phyloP scores from a whole-genome alignment of 805 yeast genomes.

The Candida boidinii region DNA sequence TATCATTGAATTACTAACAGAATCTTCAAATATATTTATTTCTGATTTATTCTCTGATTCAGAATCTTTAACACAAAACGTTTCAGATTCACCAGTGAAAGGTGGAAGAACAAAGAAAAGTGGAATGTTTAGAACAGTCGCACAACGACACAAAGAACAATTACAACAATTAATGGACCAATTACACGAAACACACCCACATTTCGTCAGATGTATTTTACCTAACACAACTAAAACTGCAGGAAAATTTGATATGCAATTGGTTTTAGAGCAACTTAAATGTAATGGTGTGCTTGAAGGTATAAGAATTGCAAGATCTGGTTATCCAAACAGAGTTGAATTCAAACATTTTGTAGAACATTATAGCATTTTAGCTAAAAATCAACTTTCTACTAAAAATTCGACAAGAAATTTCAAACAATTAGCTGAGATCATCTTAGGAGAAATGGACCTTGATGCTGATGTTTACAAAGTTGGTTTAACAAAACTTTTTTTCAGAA shows the following conservation, averaged over 20 bases:
- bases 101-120: conserved; percentile 15
- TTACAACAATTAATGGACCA: conserved; percentile 62
- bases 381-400: conserved; percentile 23
- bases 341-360: conserved; percentile 73
- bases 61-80: conserved; percentile 13
- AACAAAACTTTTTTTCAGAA: conserved; percentile 66
- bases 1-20: conserved; percentile 49
- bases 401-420: conserved; percentile 41
- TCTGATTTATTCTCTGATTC: conserved; percentile 37
- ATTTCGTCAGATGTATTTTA: conserved; percentile 90
- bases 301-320: conserved; percentile 92
- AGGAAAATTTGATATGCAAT: conserved; percentile 56
- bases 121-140: conserved; percentile 63
- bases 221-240: conserved; percentile 78
- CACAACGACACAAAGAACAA: conserved; percentile 85
- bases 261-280: conserved; percentile 82
- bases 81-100: conserved; percentile 23
- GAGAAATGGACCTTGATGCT: conserved; percentile 50
- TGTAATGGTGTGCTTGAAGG: conserved; percentile 99
- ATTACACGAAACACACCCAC: conserved; percentile 79
- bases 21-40: conserved; percentile 51
- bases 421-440: conserved; percentile 60
- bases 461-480: conserved; percentile 59
- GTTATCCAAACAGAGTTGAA: conserved; percentile 87
- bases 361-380: conserved; percentile 55